These are phyloP conservation scores for Solanum okadae DNA, from an alignment of 257 asterid species.

Conservation along the genomic window DNA sequence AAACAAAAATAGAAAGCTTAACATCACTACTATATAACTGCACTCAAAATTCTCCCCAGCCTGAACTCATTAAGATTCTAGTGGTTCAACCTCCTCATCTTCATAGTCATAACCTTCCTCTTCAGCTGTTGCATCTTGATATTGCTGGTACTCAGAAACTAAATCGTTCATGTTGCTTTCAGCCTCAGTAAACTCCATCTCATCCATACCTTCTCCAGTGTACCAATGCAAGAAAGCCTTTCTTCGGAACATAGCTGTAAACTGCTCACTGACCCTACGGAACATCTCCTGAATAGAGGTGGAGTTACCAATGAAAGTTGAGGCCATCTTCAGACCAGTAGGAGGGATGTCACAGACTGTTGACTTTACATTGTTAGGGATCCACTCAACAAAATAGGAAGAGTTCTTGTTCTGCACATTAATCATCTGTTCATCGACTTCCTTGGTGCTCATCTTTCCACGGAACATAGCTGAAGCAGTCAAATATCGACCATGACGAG, in stretches of 20 bases:
- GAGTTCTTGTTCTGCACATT: conserved; percentile 3
- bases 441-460: conserved; percentile 4
- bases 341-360: conserved; percentile 3
- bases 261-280: conserved; percentile 3
- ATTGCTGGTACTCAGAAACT: conserved; percentile 3
- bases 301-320: conserved; percentile 2
- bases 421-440: not conserved
- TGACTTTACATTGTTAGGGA: not conserved
- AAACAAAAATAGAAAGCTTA: not conserved
- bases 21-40: not conserved
- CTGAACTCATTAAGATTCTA: not conserved
- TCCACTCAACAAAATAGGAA: not conserved
- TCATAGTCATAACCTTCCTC: not conserved
- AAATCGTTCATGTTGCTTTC: conserved; percentile 3
- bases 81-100: not conserved
- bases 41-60: not conserved
- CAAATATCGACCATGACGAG: conserved; percentile 6
- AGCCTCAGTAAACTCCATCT: conserved; percentile 3
- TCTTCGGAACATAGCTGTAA: conserved; percentile 3
- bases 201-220: conserved; percentile 3
- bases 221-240: conserved; percentile 7
- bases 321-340: conserved; percentile 3
- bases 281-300: conserved; percentile 3
- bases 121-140: conserved; percentile 1
- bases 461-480: conserved; percentile 5